phyloP scores from a whole-genome alignment of 805 yeast species.

The Nakazawaea sp. region DNA sequence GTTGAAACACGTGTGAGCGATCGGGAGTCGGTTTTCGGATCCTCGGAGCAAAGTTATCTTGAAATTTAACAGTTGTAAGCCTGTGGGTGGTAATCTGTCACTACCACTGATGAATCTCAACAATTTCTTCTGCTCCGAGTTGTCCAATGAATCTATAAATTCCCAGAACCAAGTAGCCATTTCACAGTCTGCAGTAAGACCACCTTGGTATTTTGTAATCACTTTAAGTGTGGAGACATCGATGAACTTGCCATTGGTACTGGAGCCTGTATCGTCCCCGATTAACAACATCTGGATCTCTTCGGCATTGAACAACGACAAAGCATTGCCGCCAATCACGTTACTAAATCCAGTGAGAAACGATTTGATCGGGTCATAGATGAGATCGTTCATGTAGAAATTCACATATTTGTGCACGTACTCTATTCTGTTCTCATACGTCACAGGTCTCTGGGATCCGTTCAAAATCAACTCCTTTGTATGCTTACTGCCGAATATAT shows the following conservation, averaged over 20 bases:
- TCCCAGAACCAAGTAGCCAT: conserved; percentile 87
- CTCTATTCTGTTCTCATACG: conserved; percentile 44
- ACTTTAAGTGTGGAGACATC: conserved; percentile 64
- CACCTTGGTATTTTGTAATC: conserved; percentile 70
- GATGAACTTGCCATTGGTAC: conserved; percentile 24
- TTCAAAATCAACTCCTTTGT: conserved; percentile 46
- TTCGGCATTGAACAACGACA: conserved; percentile 72
- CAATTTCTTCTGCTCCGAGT: conserved; percentile 50
- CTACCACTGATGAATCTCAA: conserved; percentile 83
- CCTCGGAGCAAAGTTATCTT: conserved; percentile 48
- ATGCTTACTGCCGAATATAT: conserved; percentile 34
- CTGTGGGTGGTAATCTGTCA: conserved; percentile 90
- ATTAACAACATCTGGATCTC: conserved; percentile 76
- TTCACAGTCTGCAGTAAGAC: conserved; percentile 32
- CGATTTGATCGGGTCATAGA: conserved; percentile 44
- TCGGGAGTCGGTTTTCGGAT: conserved; percentile 53
- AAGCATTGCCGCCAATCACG: conserved; percentile 75
- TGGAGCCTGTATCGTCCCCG: conserved; percentile 49
- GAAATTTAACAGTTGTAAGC: conserved; percentile 68
- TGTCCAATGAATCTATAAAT: conserved; percentile 41
- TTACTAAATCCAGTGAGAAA: conserved; percentile 66
- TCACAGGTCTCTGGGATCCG: conserved; percentile 54
- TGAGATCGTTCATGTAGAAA: conserved; percentile 51
- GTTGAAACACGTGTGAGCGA: conserved; percentile 93
- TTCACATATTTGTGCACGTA: conserved; percentile 60